Evolutionary conservation across 306 rosid genomes (phyloP).

Genomic region (Cucurbita pepo): DNA sequence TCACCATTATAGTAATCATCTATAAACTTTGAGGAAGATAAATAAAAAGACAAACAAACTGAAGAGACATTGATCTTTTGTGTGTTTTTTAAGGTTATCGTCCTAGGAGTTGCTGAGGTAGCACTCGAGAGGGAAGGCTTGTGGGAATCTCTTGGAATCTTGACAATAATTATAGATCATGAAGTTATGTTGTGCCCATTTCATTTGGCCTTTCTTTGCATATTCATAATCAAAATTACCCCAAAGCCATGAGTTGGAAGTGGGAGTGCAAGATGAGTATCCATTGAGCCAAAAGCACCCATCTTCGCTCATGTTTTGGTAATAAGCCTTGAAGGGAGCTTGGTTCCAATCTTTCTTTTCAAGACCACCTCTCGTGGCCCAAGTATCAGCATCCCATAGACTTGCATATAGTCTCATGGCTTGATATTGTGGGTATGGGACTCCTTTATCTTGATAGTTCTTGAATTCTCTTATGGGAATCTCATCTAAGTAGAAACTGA

Average conservation of each 20-base stretch:
- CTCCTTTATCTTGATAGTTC: slow-evolving; percentile 33
- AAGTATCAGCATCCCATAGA: slow-evolving; percentile 59
- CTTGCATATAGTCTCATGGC: slow-evolving; percentile 52
- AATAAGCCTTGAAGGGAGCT: slow-evolving; percentile 57
- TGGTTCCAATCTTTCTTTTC: slow-evolving; percentile 57
- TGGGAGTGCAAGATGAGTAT: slow-evolving; percentile 28
- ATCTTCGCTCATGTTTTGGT: slow-evolving; percentile 23
- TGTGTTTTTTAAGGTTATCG: background rate
- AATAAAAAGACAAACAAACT: background rate
- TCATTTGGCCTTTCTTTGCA: slow-evolving; percentile 18
- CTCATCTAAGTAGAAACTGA: slow-evolving; percentile 45
- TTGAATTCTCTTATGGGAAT: slow-evolving; percentile 58
- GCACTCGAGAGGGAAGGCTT: slow-evolving; percentile 54
- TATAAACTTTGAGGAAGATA: no score
- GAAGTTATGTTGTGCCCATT: slow-evolving; percentile 45
- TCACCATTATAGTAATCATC: no score
- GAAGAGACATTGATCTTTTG: background rate
- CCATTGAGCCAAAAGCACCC: slow-evolving; percentile 39
- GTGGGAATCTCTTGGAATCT: slow-evolving; percentile 45
- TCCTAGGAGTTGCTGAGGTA: background rate
- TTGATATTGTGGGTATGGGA: slow-evolving; percentile 36
- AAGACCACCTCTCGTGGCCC: slow-evolving; percentile 86
- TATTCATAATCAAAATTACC: slow-evolving; percentile 20
- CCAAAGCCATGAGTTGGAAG: slow-evolving; percentile 27
- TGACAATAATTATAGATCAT: slow-evolving; percentile 59